These are phyloP conservation scores for Helotiales sp. DNA, from an alignment of 2,329 filamentous ascomycete genomes.

Conservation along the genomic window DNA sequence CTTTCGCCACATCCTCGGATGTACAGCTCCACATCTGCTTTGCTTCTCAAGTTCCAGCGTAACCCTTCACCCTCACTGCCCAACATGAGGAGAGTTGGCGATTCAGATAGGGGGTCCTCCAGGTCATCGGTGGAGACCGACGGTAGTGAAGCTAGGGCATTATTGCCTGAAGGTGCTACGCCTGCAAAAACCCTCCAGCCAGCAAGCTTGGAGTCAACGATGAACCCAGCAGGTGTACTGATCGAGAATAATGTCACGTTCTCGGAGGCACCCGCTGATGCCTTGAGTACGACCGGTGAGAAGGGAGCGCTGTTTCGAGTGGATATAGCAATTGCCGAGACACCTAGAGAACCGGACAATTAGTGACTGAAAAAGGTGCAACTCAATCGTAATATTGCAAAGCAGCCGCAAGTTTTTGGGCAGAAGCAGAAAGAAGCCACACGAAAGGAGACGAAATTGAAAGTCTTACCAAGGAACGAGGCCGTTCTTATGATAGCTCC, in stretches of 20 bases:
- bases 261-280: slow-evolving; percentile 85
- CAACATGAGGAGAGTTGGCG: slow-evolving; percentile 78
- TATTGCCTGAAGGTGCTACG: slow-evolving; percentile 52
- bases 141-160: slow-evolving; percentile 6
- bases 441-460: no score
- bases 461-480: no score
- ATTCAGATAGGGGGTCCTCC: slow-evolving; percentile 54
- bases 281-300: slow-evolving; percentile 78
- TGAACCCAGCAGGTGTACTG: slow-evolving; percentile 65
- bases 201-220: slow-evolving; percentile 63
- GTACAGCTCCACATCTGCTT: slow-evolving; percentile 64
- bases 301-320: slow-evolving; percentile 72
- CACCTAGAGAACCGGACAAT: no score
- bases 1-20: slow-evolving; percentile 53
- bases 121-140: slow-evolving; percentile 49
- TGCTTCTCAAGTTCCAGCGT: slow-evolving; percentile 59
- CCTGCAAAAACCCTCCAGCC: slow-evolving; percentile 88
- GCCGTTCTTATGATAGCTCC: slow-evolving; percentile 57
- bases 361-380: no score
- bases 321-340: slow-evolving; percentile 78
- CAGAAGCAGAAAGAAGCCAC: no score
- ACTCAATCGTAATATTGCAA: no score
- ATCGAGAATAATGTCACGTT: slow-evolving; percentile 73
- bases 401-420: no score
- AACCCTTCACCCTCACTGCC: slow-evolving; percentile 81